Conservation (phyloP, 2,329 filamentous ascomycete species). For the Cercospora zeae-maydis region DNA sequence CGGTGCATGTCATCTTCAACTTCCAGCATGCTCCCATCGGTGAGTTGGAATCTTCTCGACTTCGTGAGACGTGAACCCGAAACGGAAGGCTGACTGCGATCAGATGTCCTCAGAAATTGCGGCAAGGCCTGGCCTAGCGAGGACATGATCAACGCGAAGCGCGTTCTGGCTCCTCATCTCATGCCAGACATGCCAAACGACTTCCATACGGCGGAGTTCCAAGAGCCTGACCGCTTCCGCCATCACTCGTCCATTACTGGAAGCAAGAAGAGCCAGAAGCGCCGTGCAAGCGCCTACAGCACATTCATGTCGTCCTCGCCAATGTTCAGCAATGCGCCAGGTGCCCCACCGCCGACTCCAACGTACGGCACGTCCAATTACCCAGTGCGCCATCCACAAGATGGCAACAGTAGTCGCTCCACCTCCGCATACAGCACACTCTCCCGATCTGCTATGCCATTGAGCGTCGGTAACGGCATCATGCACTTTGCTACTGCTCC, state of each 20-base stretch:
- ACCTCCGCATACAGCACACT: conserved; percentile 26
- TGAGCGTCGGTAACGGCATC: conserved; percentile 7
- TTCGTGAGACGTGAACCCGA: too few relatives aligned
- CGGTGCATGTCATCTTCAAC: conserved; percentile 72
- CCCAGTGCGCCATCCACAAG: neutral
- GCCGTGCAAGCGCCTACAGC: neutral
- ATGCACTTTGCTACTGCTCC: neutral
- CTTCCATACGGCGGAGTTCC: neutral
- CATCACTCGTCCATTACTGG: neutral
- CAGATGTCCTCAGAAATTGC: conserved; percentile 69
- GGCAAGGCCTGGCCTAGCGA: conserved; percentile 78
- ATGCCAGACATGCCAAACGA: neutral
- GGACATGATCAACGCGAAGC: conserved; percentile 23
- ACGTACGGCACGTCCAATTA: conserved; percentile 3
- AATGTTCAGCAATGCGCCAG: conserved; percentile 10
- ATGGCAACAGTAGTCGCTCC: conserved; percentile 20
- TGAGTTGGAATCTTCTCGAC: conserved; percentile 41
- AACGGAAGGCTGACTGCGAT: neutral
- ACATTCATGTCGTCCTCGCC: conserved; percentile 6
- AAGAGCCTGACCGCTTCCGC: conserved; percentile 1
- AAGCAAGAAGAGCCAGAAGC: neutral
- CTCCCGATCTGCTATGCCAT: conserved; percentile 14
- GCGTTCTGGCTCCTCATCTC: neutral
- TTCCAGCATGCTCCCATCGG: conserved; percentile 81
- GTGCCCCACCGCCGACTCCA: conserved; percentile 24